Conservation (phyloP, 345 rosid species). For the Dipteronia dyeriana region DNA sequence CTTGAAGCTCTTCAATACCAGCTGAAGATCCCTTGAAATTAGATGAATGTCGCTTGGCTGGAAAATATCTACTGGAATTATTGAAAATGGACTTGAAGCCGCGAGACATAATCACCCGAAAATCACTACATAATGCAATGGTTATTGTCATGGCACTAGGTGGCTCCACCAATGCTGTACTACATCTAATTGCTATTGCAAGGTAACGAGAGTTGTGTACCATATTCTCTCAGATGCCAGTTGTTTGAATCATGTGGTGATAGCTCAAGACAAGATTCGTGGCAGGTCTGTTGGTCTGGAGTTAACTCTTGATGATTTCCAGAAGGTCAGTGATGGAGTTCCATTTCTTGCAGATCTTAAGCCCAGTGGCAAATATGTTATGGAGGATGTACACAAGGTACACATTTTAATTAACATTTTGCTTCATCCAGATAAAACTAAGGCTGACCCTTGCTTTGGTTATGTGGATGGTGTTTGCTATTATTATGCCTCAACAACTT, state of each 20-base stretch:
- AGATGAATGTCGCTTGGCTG: constrained; percentile 93
- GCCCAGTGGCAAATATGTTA: constrained; percentile 98
- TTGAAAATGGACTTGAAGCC: constrained; percentile 93
- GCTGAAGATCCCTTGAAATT: constrained; percentile 92
- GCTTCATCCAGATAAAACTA: not conserved
- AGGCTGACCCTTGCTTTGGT: not conserved
- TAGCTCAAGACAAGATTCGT: constrained; percentile 28
- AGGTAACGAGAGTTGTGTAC: constrained; percentile 43
- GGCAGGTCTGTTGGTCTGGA: constrained; percentile 95
- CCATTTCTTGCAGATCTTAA: constrained; percentile 96
- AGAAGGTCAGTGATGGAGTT: constrained; percentile 86
- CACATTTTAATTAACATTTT: constrained; percentile 21
- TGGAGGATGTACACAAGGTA: constrained; percentile 98
- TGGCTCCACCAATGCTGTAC: constrained; percentile 96
- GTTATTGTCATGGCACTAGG: constrained; percentile 96
- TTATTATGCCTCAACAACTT: not conserved
- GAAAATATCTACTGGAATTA: constrained; percentile 78
- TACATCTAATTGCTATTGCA: constrained; percentile 96
- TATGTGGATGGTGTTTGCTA: not conserved
- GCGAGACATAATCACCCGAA: constrained; percentile 77
- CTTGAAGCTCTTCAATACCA: constrained; percentile 86
- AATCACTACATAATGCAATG: constrained; percentile 94
- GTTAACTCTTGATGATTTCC: constrained; percentile 90
- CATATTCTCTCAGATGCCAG: not conserved
- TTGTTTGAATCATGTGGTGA: constrained; percentile 16